phyloP scores from a whole-genome alignment of 2,329 filamentous ascomycete genomes.

The Epichloe sp. region DNA sequence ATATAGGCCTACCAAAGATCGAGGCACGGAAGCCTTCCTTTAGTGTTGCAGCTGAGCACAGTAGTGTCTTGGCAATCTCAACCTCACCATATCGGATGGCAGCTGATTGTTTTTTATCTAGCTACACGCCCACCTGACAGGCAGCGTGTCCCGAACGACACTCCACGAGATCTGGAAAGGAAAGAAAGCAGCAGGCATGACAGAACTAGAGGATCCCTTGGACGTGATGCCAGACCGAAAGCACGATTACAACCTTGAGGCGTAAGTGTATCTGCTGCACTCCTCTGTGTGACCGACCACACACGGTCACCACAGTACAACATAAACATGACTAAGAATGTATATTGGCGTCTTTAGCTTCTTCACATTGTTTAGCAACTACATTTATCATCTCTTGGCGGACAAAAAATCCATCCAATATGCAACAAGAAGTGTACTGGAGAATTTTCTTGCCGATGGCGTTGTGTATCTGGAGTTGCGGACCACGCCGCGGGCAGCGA shows the following conservation, averaged over 20 bases:
- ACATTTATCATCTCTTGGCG: constrained; percentile 65
- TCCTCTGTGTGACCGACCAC: too few relatives aligned
- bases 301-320: background rate
- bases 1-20: constrained; percentile 38
- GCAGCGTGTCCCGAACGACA: constrained; percentile 59
- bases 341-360: constrained; percentile 34
- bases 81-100: background rate
- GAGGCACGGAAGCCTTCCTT: constrained; percentile 26
- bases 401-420: constrained; percentile 45
- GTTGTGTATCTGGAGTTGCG: constrained; percentile 69
- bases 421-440: constrained; percentile 52
- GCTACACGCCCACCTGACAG: constrained; percentile 71
- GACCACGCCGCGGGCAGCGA: constrained; percentile 59
- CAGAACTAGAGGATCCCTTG: constrained; percentile 53
- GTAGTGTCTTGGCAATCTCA: background rate
- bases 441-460: constrained; percentile 55
- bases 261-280: constrained; percentile 31
- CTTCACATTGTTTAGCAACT: constrained; percentile 65
- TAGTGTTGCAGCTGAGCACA: background rate
- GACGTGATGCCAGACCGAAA: constrained; percentile 57
- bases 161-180: constrained; percentile 61
- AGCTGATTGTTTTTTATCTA: constrained; percentile 18
- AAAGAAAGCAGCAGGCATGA: constrained; percentile 39
- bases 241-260: constrained; percentile 55
- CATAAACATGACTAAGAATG: background rate